Conservation (phyloP, 495 filamentous ascomycete genomes). For the Penicillium crystallinum region DNA sequence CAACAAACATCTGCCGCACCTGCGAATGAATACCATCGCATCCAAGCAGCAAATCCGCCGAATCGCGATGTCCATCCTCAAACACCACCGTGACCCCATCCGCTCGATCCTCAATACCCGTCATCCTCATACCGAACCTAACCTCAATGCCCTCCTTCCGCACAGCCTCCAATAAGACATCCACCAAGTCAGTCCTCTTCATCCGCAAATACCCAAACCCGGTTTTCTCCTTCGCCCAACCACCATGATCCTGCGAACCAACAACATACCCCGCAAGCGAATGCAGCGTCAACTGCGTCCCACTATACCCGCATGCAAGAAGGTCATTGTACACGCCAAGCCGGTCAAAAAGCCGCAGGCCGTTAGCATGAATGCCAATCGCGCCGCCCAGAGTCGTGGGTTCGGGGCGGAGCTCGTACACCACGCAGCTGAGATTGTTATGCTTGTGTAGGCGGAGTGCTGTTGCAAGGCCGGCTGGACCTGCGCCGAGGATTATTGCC, state of each 20-base stretch:
- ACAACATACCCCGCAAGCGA: slow-evolving; percentile 25
- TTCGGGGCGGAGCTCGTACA: slow-evolving; percentile 29
- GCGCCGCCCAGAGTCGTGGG: slow-evolving; percentile 43
- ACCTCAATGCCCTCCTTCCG: slow-evolving; percentile 20
- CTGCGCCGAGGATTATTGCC: slow-evolving; percentile 54
- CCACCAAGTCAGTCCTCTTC: slow-evolving; percentile 24
- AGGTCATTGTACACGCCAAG: slow-evolving; percentile 33
- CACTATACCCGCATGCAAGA: slow-evolving; percentile 17
- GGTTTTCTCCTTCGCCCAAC: slow-evolving; percentile 16
- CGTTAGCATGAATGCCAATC: slow-evolving; percentile 45
- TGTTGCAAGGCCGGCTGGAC: slow-evolving; percentile 31
- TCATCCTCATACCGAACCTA: slow-evolving; percentile 17
- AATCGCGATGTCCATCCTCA: slow-evolving; percentile 24
- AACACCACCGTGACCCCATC: slow-evolving; percentile 21
- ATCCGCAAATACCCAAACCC: slow-evolving; percentile 36
- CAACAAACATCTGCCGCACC: slow-evolving; percentile 25
- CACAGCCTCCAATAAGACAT: slow-evolving; percentile 21
- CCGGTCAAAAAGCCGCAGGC: slow-evolving; percentile 39
- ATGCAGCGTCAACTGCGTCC: slow-evolving; percentile 23
- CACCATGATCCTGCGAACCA: slow-evolving; percentile 16
- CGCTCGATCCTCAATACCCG: slow-evolving; percentile 10
- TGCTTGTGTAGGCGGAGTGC: slow-evolving; percentile 26
- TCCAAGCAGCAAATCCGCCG: slow-evolving; percentile 49
- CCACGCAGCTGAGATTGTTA: slow-evolving; percentile 20
- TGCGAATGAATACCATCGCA: slow-evolving; percentile 54